These are phyloP conservation scores for Diplotaxis tenuifolia DNA, from an alignment of 345 rosid species.

Conservation along the genomic window DNA sequence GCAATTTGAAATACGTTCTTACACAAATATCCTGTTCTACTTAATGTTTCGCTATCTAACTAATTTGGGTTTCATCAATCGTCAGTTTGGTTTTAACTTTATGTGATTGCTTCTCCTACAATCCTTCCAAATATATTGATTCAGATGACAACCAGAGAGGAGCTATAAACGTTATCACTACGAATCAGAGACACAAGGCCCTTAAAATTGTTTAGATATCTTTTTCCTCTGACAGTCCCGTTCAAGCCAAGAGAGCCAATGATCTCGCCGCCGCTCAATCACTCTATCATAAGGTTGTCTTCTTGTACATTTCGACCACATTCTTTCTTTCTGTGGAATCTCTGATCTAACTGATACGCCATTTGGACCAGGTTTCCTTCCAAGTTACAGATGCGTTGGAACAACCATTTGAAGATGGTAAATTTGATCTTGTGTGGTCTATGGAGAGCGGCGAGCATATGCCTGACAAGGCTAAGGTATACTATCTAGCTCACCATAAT, in stretches of 20 bases:
- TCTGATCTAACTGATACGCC: neutral
- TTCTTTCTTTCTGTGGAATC: neutral
- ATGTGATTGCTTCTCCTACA: no score
- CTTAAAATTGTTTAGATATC: no score
- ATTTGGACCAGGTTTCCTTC: constrained; percentile 56
- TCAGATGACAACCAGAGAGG: no score
- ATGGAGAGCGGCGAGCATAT: constrained; percentile 99
- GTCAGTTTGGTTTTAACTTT: no score
- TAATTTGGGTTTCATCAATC: no score
- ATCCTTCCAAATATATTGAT: no score
- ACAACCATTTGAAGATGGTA: constrained; percentile 82
- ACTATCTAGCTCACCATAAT: neutral
- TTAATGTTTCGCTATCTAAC: no score
- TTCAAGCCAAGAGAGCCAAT: constrained; percentile 79
- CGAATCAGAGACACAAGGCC: no score
- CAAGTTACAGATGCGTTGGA: constrained; percentile 89
- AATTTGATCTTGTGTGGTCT: constrained; percentile 87
- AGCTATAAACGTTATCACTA: no score
- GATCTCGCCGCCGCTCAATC: constrained; percentile 67
- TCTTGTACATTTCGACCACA: neutral
- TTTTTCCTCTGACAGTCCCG: no score
- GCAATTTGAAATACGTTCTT: no score
- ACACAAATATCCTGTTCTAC: no score
- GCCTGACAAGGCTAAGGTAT: constrained; percentile 80
- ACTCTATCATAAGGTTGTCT: constrained; percentile 50